A percentile compares a stretch with the other conserved stretches of the same genome.
Conservation (phyloP, 768 basidiomycete species). For the Russula griseocarnosa region DNA sequence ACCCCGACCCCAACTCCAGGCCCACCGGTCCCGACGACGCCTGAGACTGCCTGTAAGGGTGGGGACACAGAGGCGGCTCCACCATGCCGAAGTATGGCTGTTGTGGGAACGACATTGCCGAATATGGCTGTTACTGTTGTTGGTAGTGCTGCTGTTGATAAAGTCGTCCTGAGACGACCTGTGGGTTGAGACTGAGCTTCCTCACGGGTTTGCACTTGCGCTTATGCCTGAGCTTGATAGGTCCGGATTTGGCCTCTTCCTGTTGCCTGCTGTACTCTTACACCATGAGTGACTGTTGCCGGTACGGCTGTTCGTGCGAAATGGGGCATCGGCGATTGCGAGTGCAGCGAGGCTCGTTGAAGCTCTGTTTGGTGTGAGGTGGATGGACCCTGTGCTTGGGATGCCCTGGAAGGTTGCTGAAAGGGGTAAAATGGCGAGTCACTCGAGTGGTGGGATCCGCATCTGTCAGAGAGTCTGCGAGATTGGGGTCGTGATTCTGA, state of each 20-base stretch:
- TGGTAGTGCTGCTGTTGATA: conserved; percentile 15
- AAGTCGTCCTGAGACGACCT: conserved; percentile 11
- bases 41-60: conserved; percentile 22
- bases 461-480: conserved; percentile 68
- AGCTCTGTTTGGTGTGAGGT: conserved; percentile 34
- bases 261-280: conserved; percentile 42
- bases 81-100: conserved; percentile 24
- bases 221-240: conserved; percentile 28
- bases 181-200: conserved; percentile 25
- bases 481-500: conserved; percentile 73
- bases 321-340: conserved; percentile 45
- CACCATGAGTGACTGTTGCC: conserved; percentile 38
- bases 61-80: conserved; percentile 20
- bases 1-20: conserved; percentile 12
- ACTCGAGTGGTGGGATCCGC: conserved; percentile 44
- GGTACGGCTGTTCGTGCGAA: conserved; percentile 27
- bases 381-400: conserved; percentile 30
- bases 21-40: background rate
- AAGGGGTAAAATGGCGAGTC: conserved; percentile 45
- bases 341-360: conserved; percentile 37
- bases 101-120: conserved; percentile 21
- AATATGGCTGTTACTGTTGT: conserved; percentile 16
- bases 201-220: conserved; percentile 24
- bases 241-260: conserved; percentile 31
- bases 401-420: conserved; percentile 35